These are phyloP conservation scores for Suaeda aralocaspica DNA, from an alignment of 148 eudicot genomes.

Conservation along the genomic window DNA sequence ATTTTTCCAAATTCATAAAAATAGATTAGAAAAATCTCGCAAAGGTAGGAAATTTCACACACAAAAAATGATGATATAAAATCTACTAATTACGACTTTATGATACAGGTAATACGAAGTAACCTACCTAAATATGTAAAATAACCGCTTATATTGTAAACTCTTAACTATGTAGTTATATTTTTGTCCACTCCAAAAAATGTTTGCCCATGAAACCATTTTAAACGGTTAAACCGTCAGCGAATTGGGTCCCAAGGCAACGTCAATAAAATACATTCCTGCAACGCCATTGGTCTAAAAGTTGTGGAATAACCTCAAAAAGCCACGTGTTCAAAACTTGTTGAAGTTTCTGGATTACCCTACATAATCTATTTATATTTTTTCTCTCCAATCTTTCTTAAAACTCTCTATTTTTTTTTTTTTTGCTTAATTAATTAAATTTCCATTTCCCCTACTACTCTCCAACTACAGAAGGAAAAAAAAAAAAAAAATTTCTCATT, in stretches of 20 bases:
- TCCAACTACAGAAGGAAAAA: background rate
- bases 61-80: too few relatives aligned
- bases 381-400: background rate
- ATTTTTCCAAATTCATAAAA: too few relatives aligned
- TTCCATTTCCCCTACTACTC: background rate
- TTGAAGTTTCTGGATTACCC: constrained; percentile 26
- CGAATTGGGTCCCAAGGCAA: background rate
- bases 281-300: constrained; percentile 48
- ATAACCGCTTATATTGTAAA: too few relatives aligned
- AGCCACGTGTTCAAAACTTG: constrained; percentile 51
- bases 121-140: too few relatives aligned
- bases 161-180: too few relatives aligned
- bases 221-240: too few relatives aligned
- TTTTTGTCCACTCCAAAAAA: too few relatives aligned
- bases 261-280: constrained; percentile 12
- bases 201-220: too few relatives aligned
- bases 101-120: too few relatives aligned
- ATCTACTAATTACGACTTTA: too few relatives aligned
- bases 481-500: background rate
- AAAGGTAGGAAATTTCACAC: too few relatives aligned
- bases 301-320: constrained; percentile 36
- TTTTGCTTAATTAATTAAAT: background rate
- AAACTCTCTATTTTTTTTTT: background rate
- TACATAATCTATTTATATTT: constrained; percentile 30
- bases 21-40: too few relatives aligned